Evolutionary conservation across 306 rosid genomes (phyloP), one percentile per base, ranked within the genome.

Genomic region (Cucumis cinereus): DNA sequence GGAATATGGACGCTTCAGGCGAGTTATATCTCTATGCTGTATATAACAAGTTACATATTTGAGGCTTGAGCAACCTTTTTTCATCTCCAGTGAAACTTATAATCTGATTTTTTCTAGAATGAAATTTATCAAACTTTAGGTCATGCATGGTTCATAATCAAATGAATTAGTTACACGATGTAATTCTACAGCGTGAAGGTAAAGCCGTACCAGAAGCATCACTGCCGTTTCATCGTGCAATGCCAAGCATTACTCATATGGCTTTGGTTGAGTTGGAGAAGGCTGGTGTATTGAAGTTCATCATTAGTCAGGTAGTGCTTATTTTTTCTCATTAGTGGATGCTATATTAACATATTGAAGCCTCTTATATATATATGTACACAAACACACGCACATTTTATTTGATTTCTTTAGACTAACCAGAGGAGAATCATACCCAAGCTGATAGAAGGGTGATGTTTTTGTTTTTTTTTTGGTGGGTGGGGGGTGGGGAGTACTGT

Each of bases 1-100:
- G 99, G 99, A 81, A 92, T 94, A 81, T 94, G 97, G 97, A 94
- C 99, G 0, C 96, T 94, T 80, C 99, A 94, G 96, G 97, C 86
- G 84, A 79, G 79, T 60, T 49, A 35, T 70, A 45, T 68, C 60
- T 17, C 8, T 50, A 2, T 68, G 24, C 33, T 61, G 47, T 14
- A 24, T 45, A 1, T 70, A 71, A 47, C 24, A 40, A 70, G 75
- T 14, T 22, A 45, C 53, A 8, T 69, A 43, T 30, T 69, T 14
- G 53, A 26, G 57, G 54, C n/a, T 70, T 15, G 53, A 50, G 43
- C 41, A 24, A 71, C 58, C 41, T 71, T 71, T 71, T 49, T 71
- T 22, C 15, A 45, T 70, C 53, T 70, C 10, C 58, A 8, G 20
- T 70, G 75, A 70, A 47, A 50, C 56, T 47, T 24, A 70, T 23